These are phyloP conservation scores for Botrytis aclada DNA, from an alignment of 2,329 filamentous ascomycete species.

Conservation along the genomic window DNA sequence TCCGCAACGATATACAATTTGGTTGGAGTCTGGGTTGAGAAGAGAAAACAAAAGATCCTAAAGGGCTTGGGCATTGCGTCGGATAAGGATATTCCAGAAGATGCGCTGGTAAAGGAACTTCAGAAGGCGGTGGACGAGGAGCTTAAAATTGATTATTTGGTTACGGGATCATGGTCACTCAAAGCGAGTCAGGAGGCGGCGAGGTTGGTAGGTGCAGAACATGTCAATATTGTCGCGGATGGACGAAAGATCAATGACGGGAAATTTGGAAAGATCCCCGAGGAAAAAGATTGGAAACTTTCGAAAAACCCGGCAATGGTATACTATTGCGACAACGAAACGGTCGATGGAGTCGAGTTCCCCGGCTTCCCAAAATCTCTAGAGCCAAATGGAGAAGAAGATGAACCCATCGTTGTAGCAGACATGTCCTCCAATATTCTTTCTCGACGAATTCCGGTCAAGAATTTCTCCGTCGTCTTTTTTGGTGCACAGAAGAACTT, in stretches of 20 bases:
- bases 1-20: constrained; percentile 81
- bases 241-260: constrained; percentile 62
- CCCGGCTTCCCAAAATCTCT: constrained; percentile 66
- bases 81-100: constrained; percentile 50
- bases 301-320: constrained; percentile 68
- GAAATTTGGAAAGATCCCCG: constrained; percentile 83
- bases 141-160: constrained; percentile 79
- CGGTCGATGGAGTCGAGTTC: constrained; percentile 90
- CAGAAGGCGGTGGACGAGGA: constrained; percentile 64
- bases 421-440: constrained; percentile 97
- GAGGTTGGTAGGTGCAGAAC: constrained; percentile 70
- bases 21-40: constrained; percentile 76
- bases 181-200: constrained; percentile 84
- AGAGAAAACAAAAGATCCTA: constrained; percentile 58
- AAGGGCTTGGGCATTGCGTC: constrained; percentile 48
- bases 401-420: constrained; percentile 74
- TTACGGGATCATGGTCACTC: constrained; percentile 86
- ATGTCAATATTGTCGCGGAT: constrained; percentile 79
- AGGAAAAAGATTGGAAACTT: constrained; percentile 72
- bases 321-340: constrained; percentile 90
- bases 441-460: constrained; percentile 70
- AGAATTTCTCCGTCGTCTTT: constrained; percentile 81
- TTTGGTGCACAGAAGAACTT: constrained; percentile 96
- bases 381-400: constrained; percentile 54
- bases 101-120: constrained; percentile 55